Conservation (phyloP, 257 asterid genomes). For the Solanum appendiculatum region DNA sequence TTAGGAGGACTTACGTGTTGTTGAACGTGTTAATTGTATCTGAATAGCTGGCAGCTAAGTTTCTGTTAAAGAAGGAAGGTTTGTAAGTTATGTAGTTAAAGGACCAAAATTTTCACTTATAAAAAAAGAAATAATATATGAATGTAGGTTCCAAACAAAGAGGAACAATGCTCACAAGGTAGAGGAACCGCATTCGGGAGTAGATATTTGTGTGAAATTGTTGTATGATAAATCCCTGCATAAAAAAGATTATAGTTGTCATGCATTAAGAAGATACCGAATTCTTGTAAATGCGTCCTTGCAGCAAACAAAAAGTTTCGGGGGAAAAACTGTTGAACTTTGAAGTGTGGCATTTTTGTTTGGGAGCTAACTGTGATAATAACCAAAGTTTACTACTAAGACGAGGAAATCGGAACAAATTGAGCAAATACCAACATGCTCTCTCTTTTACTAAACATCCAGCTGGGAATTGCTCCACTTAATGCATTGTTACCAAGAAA, state of each 20-base stretch:
- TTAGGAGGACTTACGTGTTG: conserved; percentile 41
- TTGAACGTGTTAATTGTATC: conserved; percentile 16
- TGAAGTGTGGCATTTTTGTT: not conserved
- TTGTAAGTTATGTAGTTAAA: not conserved
- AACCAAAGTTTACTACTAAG: not conserved
- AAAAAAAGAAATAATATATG: not conserved
- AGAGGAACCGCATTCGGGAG: conserved; percentile 28
- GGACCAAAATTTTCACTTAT: not conserved
- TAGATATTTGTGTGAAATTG: conserved; percentile 39
- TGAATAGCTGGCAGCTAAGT: conserved; percentile 67
- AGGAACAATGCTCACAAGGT: conserved; percentile 33
- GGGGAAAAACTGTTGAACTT: not conserved
- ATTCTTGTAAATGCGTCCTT: not conserved
- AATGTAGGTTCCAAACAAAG: not conserved
- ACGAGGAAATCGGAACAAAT: not conserved
- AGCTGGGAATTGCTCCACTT: conserved; percentile 56
- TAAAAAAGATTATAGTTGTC: not conserved
- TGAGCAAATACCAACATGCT: conserved; percentile 36
- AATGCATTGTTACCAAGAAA: conserved; percentile 61
- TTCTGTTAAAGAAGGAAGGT: conserved; percentile 34
- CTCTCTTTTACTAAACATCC: conserved; percentile 28
- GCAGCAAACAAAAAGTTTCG: not conserved
- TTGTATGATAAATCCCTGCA: conserved; percentile 93
- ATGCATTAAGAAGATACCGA: not conserved
- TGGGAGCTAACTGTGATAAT: not conserved